A percentile compares a stretch with the other conserved stretches of the same genome.
phyloP scores from a whole-genome alignment of 2,329 filamentous ascomycete genomes.

The Colletotrichum somersetense region DNA sequence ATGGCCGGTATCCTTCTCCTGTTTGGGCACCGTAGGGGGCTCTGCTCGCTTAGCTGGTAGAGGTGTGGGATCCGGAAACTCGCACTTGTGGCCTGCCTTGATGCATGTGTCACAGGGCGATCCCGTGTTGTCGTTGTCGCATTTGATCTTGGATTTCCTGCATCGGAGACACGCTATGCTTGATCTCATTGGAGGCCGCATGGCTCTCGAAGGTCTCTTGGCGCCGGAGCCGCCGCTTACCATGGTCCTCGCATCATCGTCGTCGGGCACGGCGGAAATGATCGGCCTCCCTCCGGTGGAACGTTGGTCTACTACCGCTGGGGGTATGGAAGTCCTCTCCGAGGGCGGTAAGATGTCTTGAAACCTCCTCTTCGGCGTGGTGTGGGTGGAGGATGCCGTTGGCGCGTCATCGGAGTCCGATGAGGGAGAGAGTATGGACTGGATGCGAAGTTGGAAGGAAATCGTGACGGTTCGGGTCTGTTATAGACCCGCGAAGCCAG shows the following conservation, averaged over 20 bases:
- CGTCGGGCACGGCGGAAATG: constrained; percentile 43
- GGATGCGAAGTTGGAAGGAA: constrained; percentile 63
- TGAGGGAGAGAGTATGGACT: constrained; percentile 64
- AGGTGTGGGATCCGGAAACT: constrained; percentile 68
- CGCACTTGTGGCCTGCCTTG: constrained; percentile 78
- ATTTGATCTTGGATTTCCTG: constrained; percentile 87
- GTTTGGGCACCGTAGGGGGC: constrained; percentile 52
- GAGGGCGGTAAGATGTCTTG: constrained; percentile 52
- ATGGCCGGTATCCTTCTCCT: constrained; percentile 57
- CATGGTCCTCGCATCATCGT: constrained; percentile 46
- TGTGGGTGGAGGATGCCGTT: constrained; percentile 48
- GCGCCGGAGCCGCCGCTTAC: constrained; percentile 14
- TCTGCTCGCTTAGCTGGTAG: constrained; percentile 58
- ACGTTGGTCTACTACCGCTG: constrained; percentile 41
- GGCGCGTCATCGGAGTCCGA: constrained; percentile 55
- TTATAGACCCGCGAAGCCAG: constrained; percentile 50
- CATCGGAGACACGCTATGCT: constrained; percentile 84
- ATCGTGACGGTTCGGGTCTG: constrained; percentile 62
- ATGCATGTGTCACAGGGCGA: constrained; percentile 78
- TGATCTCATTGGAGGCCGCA: constrained; percentile 73
- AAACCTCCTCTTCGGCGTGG: constrained; percentile 54
- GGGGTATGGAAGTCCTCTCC: constrained; percentile 45
- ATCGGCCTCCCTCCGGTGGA: constrained; percentile 41
- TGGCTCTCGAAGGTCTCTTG: constrained; percentile 59
- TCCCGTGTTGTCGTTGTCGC: constrained; percentile 76